Evolutionary conservation across 139 green algal genomes (phyloP).

Genomic region (Ostreobium quekettii): DNA sequence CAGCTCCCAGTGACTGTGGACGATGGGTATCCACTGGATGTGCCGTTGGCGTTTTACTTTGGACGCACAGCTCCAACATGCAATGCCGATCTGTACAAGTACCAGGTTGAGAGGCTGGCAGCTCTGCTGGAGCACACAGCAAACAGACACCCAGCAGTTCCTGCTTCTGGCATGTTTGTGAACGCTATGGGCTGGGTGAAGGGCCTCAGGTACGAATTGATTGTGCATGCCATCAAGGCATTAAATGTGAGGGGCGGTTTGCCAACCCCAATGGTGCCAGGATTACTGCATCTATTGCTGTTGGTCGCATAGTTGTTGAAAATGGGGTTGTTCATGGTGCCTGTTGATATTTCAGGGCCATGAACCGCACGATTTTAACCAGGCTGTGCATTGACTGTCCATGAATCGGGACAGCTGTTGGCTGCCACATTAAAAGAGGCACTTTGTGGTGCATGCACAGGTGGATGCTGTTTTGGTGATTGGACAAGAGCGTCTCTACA

Average conservation of each 20-base stretch:
- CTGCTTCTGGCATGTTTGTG: conserved; percentile 65
- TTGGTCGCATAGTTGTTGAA: too few species aligned
- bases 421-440: too few species aligned
- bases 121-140: conserved; percentile 53
- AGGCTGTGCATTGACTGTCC: too few species aligned
- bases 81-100: conserved; percentile 72
- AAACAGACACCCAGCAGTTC: too few species aligned
- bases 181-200: conserved; percentile 94
- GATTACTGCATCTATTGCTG: too few species aligned
- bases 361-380: too few species aligned
- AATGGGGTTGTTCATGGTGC: too few species aligned
- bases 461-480: conserved; percentile 36
- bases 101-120: conserved; percentile 63
- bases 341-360: too few species aligned
- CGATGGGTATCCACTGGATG: conserved; percentile 57
- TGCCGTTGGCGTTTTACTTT: conserved; percentile 81
- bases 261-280: too few species aligned
- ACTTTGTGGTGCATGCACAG: too few species aligned
- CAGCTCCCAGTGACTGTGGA: conserved; percentile 66
- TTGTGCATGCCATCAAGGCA: conserved; percentile 64
- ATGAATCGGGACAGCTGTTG: too few species aligned
- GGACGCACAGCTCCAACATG: conserved; percentile 61
- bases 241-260: conserved; percentile 35
- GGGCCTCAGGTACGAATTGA: conserved; percentile 82
- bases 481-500: conserved; percentile 43